Conservation (phyloP, 345 rosid genomes). For the Rhizophora mangle region DNA sequence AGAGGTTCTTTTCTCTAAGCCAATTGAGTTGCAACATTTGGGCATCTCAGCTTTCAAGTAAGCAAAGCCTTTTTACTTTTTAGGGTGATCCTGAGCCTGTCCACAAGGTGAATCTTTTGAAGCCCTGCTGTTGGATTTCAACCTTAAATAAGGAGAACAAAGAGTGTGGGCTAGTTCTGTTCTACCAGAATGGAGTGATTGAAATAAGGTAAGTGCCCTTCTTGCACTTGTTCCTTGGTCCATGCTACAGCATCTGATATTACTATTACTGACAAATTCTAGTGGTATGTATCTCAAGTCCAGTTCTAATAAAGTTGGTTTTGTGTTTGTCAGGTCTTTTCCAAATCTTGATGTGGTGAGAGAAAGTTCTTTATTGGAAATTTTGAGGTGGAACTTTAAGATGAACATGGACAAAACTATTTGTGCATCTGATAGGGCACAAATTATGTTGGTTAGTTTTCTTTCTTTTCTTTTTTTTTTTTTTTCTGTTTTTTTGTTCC, state of each 20-base stretch:
- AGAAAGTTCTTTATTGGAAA: conserved; percentile 61
- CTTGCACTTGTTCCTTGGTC: neutral
- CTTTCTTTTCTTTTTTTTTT: conserved; percentile 60
- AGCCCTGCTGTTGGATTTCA: conserved; percentile 77
- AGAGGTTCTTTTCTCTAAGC: conserved; percentile 11
- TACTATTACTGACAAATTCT: neutral
- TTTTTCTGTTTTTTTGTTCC: conserved; percentile 15
- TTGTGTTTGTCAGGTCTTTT: conserved; percentile 36
- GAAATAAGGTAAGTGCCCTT: conserved; percentile 60
- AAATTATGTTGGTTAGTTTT: neutral
- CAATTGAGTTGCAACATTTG: conserved; percentile 4
- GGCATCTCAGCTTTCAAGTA: conserved; percentile 20
- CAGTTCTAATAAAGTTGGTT: conserved; percentile 5
- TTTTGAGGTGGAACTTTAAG: conserved; percentile 76
- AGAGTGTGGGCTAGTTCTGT: conserved; percentile 52
- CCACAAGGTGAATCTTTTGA: conserved; percentile 44
- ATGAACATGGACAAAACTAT: conserved; percentile 62
- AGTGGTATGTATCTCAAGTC: neutral
- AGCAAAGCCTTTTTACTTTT: conserved; percentile 31
- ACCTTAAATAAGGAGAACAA: conserved; percentile 49
- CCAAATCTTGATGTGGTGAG: conserved; percentile 65
- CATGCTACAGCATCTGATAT: neutral
- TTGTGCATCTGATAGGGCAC: conserved; percentile 30
- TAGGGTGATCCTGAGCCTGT: conserved; percentile 51
- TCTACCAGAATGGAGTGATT: conserved; percentile 69